Base-by-base conservation (phyloP, 768 basidiomycete species). In the Strobilomyces echinocephalus region DNA sequence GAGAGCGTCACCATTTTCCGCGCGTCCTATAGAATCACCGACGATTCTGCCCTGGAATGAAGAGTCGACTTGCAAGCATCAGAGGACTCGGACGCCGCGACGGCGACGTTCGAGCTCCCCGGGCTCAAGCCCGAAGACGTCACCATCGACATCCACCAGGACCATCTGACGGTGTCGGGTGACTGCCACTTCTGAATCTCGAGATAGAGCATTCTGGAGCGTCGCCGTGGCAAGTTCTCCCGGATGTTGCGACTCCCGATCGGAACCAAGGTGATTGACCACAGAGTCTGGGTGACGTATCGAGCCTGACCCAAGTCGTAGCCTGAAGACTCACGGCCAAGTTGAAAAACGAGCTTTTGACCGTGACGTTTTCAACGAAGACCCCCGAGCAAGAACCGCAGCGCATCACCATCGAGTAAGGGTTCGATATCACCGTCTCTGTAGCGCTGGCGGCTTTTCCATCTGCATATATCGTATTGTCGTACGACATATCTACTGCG, bases 31-130 rank as follows among this genome's bases (percentile, higher is more conserved):
- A 36, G 16, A 16, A 16, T 36, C 16, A 35, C 34, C 11, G 30
- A 28, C 28, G 8, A 35, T 16, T 15, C 14, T 36, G 4, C 15
- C 6, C 30, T 9, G 30, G 6, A 24, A 24, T 35, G 34, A 36
- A 76, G 74, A 36, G 61, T 81, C 70, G 74, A 83, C 57, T 48
- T 83, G 2, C 68, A 76, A 46, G 78, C 79, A 60, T 69, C 74
- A 45, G 55, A 68, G 14, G 70, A 73, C 0, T 60, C 63, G n/a
- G 75, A 76, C 57, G 53, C 59, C 24, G 74, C 81, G 33, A 78
- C 76, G 4, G 80, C 78, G 8, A 74, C 74, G 11, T 79, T 84
- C 52, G 83, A 83, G 59, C 65, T 81, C 2, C 81, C 82, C 5
- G 80, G 82, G 5, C 62, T 81, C 49, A 76, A 71, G 50, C 76